Evolutionary conservation across 805 yeast genomes (phyloP).

Genomic region (Lachancea lanzarotensis): DNA sequence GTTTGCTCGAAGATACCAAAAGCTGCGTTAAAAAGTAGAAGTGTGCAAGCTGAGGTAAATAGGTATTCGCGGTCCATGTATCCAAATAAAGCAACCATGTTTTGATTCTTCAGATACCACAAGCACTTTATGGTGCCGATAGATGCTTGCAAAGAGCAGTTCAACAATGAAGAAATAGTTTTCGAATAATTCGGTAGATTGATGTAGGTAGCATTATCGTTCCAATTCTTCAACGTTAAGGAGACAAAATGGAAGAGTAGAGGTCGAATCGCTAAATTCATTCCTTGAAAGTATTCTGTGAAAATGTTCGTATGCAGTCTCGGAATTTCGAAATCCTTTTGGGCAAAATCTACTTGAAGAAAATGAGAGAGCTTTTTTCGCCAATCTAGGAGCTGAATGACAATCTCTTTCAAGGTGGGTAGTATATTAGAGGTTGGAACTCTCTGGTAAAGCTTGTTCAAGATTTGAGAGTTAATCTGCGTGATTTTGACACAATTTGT

Average conservation of each 20-base stretch:
- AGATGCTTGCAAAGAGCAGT: conserved; percentile 75
- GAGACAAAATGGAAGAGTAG: conserved; percentile 70
- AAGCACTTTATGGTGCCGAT: conserved; percentile 66
- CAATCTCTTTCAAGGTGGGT: conserved; percentile 65
- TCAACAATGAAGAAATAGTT: conserved; percentile 58
- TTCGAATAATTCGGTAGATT: conserved; percentile 64
- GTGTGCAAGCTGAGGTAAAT: conserved; percentile 69
- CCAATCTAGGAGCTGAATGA: conserved; percentile 62
- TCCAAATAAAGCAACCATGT: conserved; percentile 80
- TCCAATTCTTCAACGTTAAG: conserved; percentile 48
- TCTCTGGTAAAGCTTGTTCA: conserved; percentile 62
- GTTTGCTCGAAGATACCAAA: conserved; percentile 80
- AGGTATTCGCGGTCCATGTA: conserved; percentile 83
- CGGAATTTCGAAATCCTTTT: conserved; percentile 45
- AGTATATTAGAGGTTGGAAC: conserved; percentile 72
- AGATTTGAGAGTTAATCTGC: conserved; percentile 67
- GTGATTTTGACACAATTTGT: conserved; percentile 73
- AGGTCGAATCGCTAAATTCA: conserved; percentile 73
- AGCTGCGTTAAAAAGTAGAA: conserved; percentile 67
- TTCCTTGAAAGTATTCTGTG: conserved; percentile 80
- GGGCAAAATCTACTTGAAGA: conserved; percentile 57
- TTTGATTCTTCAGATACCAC: conserved; percentile 69
- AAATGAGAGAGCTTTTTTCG: conserved; percentile 57
- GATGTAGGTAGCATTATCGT: conserved; percentile 41
- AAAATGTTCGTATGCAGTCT: conserved; percentile 65